Evolutionary conservation across 164 flowering plant species (phyloP).

Genomic region (Sextonia rubra): DNA sequence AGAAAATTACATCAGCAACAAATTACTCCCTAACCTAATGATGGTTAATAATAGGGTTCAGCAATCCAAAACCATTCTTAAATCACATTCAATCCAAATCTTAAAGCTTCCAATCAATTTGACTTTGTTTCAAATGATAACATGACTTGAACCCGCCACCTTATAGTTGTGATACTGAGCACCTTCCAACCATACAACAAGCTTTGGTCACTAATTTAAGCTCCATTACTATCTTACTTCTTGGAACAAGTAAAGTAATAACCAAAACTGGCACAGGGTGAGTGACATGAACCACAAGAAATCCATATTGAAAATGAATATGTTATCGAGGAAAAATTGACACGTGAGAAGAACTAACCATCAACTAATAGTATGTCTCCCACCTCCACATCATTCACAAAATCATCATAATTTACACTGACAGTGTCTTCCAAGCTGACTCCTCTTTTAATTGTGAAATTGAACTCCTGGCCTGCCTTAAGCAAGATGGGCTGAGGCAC

Average conservation of each 20-base stretch:
- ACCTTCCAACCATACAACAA: too few species aligned
- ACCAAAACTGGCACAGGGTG: not conserved
- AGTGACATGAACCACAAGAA: not conserved
- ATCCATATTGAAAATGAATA: not conserved
- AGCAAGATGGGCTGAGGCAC: conserved; percentile 81
- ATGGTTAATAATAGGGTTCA: too few species aligned
- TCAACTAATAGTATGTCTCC: conserved; percentile 89
- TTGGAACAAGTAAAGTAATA: not conserved
- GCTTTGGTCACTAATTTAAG: too few species aligned
- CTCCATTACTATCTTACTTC: too few species aligned
- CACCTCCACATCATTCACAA: conserved; percentile 88
- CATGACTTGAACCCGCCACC: too few species aligned
- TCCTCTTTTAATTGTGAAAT: conserved; percentile 85
- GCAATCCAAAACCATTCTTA: not conserved
- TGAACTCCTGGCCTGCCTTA: conserved; percentile 91
- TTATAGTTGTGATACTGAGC: too few species aligned
- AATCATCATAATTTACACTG: conserved; percentile 97
- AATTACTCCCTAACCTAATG: too few species aligned
- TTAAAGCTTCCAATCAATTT: too few species aligned
- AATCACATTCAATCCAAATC: conserved; percentile 1
- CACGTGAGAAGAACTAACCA: conserved; percentile 41
- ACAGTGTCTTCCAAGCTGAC: conserved; percentile 78
- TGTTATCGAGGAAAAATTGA: not conserved
- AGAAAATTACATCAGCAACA: too few species aligned
- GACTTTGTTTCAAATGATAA: too few species aligned